These are phyloP conservation scores for Dothiorella sarmentorum DNA, from an alignment of 2,329 filamentous ascomycete genomes.

Conservation along the genomic window DNA sequence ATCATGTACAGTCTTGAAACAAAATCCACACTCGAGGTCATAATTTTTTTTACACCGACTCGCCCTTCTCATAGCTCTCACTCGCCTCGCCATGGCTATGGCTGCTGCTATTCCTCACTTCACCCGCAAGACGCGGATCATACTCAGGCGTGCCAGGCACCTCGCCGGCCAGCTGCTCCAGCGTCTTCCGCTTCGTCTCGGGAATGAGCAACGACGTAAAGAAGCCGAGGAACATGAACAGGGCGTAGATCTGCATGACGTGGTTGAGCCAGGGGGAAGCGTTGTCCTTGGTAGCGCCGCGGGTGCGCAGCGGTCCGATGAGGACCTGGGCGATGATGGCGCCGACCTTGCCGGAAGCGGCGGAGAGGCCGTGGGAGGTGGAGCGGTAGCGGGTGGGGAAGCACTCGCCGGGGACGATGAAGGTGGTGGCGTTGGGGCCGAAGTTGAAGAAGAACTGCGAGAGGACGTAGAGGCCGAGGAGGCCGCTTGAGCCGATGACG, in stretches of 20 bases:
- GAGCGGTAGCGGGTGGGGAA: constrained; percentile 50
- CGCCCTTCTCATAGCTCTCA: constrained; percentile 13
- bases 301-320: constrained; percentile 50
- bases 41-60: not conserved
- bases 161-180: constrained; percentile 69
- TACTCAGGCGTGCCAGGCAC: constrained; percentile 55
- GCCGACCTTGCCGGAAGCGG: constrained; percentile 48
- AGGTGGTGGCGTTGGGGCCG: constrained; percentile 50
- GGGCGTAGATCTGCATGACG: constrained; percentile 72
- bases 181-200: constrained; percentile 70
- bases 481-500: constrained; percentile 39
- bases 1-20: not conserved
- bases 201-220: constrained; percentile 69
- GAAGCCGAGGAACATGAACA: constrained; percentile 74
- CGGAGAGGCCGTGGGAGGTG: constrained; percentile 49
- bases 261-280: constrained; percentile 66
- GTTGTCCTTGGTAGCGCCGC: constrained; percentile 50
- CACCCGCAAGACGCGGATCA: constrained; percentile 28
- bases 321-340: constrained; percentile 50
- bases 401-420: constrained; percentile 52
- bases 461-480: constrained; percentile 47
- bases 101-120: not conserved
- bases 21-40: too few relatives aligned
- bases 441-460: constrained; percentile 55
- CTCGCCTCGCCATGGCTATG: not conserved